These are phyloP conservation scores for Cymbopogon citratus DNA, from an alignment of 176 grass and related monocot species.

Conservation along the genomic window DNA sequence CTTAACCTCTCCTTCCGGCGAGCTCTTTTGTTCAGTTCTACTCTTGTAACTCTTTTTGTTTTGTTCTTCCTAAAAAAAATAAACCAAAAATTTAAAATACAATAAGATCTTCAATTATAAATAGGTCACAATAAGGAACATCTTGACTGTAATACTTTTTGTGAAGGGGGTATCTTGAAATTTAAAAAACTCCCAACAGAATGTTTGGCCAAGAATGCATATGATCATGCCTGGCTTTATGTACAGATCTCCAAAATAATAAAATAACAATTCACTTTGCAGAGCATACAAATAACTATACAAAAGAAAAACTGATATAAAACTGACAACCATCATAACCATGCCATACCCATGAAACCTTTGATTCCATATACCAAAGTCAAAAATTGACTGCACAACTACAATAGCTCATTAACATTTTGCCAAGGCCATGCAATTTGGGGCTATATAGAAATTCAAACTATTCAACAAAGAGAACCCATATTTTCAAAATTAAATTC, in stretches of 20 bases:
- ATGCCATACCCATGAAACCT: not conserved
- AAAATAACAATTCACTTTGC: not conserved
- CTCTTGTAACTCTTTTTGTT: constrained; percentile 82
- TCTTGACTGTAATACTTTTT: not conserved
- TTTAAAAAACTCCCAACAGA: not conserved
- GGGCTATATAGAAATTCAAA: not conserved
- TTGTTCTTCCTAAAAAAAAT: constrained; percentile 56
- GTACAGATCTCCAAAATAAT: not conserved
- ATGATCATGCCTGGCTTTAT: not conserved
- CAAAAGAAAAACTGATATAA: not conserved
- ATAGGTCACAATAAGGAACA: not conserved
- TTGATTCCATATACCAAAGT: not conserved
- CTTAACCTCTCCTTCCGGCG: constrained; percentile 72
- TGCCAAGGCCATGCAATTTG: no score
- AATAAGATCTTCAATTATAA: constrained; percentile 11
- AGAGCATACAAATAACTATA: not conserved
- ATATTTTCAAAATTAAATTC: not conserved
- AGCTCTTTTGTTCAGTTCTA: constrained; percentile 74
- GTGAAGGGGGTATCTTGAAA: not conserved
- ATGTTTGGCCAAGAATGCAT: not conserved
- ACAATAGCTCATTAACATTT: not conserved
- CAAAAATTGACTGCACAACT: not conserved
- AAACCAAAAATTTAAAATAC: not conserved
- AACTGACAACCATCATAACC: not conserved
- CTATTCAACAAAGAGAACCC: not conserved